Evolutionary conservation across 1,139 yeast genomes (phyloP).

Genomic region (Protomyces arabidopsidicola): DNA sequence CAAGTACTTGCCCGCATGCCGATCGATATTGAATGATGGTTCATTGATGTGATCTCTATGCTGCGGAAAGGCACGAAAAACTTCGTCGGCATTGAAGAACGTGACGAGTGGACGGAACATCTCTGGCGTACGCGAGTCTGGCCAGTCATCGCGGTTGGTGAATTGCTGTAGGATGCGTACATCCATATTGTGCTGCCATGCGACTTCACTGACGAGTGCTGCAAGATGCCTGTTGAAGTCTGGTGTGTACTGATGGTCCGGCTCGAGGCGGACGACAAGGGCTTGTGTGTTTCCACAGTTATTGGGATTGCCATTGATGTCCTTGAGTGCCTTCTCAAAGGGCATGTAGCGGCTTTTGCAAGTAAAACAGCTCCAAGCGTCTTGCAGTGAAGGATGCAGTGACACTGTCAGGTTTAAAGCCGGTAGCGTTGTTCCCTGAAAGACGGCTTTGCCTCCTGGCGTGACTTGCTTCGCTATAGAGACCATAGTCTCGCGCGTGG

Average conservation of each 20-base stretch:
- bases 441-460: not conserved
- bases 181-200: conserved; percentile 5
- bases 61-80: conserved; percentile 5
- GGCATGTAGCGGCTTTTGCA: not conserved
- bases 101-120: conserved; percentile 7
- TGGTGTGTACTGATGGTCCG: conserved; percentile 4
- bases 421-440: not conserved
- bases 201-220: conserved; percentile 9
- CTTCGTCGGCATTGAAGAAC: not conserved
- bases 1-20: conserved; percentile 1
- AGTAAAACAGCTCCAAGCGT: not conserved
- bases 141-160: not conserved
- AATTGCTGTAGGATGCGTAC: conserved; percentile 5
- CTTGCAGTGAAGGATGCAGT: not conserved
- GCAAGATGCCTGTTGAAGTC: conserved; percentile 7
- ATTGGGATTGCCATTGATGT: too few relatives aligned
- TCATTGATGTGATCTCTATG: not conserved
- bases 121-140: not conserved
- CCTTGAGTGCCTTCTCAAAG: not conserved
- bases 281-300: not conserved
- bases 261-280: conserved; percentile 15
- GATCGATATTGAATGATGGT: not conserved
- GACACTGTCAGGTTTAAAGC: not conserved
- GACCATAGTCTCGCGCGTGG: too few relatives aligned
- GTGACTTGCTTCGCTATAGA: not conserved